Base-by-base conservation (phyloP, 306 rosid genomes). In the Vachellia collinsii region DNA sequence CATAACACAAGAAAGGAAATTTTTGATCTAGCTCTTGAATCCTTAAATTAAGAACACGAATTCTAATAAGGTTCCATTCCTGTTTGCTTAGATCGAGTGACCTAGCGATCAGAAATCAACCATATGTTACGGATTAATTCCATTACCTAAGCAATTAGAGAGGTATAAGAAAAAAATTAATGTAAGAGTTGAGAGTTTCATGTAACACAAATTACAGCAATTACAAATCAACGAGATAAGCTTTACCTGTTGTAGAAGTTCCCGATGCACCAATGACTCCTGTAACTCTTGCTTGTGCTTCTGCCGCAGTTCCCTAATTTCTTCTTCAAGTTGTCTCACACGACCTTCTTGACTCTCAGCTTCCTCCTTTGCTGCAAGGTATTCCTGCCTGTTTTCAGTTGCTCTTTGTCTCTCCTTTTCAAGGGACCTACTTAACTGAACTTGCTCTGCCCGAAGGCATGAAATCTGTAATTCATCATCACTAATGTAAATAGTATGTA, bases 361-460 rank as follows among this genome's bases (percentile, higher is more conserved):
- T 86, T 93, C 99, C 90, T 96, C 99, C 88, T 96, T 96, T 76
- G 92, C 94, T 47, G 94, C 97, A 81, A 92, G 98, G 86, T 89
- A 93, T 72, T 96, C 99, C 88, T 93, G 98, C 84, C 99, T 89
- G 83, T 91, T 96, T 87, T 96, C 99, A 88, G 99, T 94, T 70
- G 99, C 99, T 83, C 98, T 89, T 75, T 96, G 97, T 80, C 99
- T 87, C 88, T 96, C 99, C 91, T 96, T 96, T 81, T 96, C 99
- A 63, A 93, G 94, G 72, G 99, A 90, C 88, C 88, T 96, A 70
- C 94, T 96, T 87, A 96, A 74, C 78, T 96, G 99, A 36, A 93
- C 87, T 78, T 96, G 98, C 80, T 96, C 99, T 22, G 98, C 94
- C 88, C 99, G 90, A 34, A 96, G 94, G 80, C 98, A 93, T 34